Conservation (phyloP, 768 basidiomycete genomes). For the Termitomyces sp. region DNA sequence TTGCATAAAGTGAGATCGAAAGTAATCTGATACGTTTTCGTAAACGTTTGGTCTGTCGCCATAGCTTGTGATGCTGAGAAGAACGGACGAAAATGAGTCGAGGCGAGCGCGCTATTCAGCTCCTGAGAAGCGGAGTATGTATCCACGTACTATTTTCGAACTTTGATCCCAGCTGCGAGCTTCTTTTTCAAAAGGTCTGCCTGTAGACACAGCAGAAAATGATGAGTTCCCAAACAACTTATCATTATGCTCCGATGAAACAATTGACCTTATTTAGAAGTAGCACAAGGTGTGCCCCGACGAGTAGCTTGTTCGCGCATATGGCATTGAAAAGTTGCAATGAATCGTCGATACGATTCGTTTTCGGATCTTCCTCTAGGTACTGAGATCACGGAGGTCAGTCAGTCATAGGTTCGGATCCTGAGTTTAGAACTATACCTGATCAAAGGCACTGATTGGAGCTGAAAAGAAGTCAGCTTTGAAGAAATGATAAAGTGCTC, state of each 20-base stretch:
- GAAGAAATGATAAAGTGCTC: not conserved
- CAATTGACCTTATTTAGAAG: slow-evolving; percentile 73
- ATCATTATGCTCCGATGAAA: not conserved
- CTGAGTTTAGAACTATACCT: slow-evolving; percentile 41
- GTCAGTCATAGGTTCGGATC: not conserved
- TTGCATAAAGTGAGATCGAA: slow-evolving; percentile 81
- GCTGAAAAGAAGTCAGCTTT: slow-evolving; percentile 33
- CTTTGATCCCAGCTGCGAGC: slow-evolving; percentile 61
- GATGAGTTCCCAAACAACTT: not conserved
- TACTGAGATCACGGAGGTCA: slow-evolving; percentile 44
- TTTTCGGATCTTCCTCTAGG: slow-evolving; percentile 77
- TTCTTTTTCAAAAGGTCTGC: slow-evolving; percentile 74
- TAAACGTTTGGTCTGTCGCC: slow-evolving; percentile 70
- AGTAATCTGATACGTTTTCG: slow-evolving; percentile 72
- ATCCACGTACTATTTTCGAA: slow-evolving; percentile 71
- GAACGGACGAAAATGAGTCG: slow-evolving; percentile 8
- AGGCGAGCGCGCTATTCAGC: not conserved
- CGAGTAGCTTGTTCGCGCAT: slow-evolving; percentile 73
- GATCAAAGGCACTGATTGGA: slow-evolving; percentile 85
- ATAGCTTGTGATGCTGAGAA: slow-evolving; percentile 70
- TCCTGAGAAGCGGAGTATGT: not conserved
- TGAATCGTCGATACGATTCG: slow-evolving; percentile 81
- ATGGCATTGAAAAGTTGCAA: slow-evolving; percentile 74
- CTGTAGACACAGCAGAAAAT: slow-evolving; percentile 32
- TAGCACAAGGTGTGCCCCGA: slow-evolving; percentile 70